These are phyloP conservation scores for Citrullus amarus DNA, from an alignment of 306 rosid genomes.

Conservation along the genomic window DNA sequence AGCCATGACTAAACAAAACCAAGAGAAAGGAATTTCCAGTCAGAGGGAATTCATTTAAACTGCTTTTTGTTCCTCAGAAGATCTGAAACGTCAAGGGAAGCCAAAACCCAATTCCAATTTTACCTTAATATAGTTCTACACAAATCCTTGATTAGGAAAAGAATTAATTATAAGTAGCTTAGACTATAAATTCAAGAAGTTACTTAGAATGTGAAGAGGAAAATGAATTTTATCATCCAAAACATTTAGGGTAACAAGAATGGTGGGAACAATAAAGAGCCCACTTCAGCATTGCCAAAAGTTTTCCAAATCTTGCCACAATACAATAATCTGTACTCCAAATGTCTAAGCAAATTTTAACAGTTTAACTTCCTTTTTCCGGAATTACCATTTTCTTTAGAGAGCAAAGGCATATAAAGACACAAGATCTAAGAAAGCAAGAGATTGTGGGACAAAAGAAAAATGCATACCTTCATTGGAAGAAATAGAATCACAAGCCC, in stretches of 20 bases:
- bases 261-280: not conserved
- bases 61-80: not conserved
- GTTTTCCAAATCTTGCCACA: not conserved
- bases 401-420: slow-evolving; percentile 10
- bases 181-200: not conserved
- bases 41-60: not conserved
- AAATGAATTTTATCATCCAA: not conserved
- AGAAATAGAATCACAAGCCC: slow-evolving; percentile 33
- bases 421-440: slow-evolving; percentile 41
- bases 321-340: not conserved
- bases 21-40: not conserved
- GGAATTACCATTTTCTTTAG: not conserved
- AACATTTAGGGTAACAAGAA: slow-evolving; percentile 4
- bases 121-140: not conserved
- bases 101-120: not conserved
- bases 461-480: slow-evolving; percentile 54
- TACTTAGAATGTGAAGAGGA: not conserved
- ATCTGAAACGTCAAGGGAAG: not conserved
- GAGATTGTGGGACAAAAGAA: not conserved
- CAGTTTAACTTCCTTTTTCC: not conserved
- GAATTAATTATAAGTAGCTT: not conserved
- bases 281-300: not conserved
- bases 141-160: not conserved
- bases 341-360: not conserved
- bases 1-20: slow-evolving; percentile 38